Evolutionary conservation across 441 rosid species (phyloP).

Genomic region (Erodium moschatum): DNA sequence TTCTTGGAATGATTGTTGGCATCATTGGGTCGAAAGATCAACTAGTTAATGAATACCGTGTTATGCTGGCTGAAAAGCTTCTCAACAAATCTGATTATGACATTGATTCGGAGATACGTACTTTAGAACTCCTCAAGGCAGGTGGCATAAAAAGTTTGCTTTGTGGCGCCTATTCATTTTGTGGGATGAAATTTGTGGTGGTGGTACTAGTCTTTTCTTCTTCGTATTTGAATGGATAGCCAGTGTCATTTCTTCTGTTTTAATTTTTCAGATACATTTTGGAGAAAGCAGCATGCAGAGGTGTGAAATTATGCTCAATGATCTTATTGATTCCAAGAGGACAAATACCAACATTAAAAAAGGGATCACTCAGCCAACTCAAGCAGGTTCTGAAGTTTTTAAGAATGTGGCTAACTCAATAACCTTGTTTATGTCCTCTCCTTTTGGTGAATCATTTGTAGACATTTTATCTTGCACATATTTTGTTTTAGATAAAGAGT

Average conservation of each 20-base stretch:
- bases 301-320: conserved; percentile 97
- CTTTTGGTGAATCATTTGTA: conserved; percentile 1
- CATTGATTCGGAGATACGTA: conserved; percentile 83
- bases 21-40: conserved; percentile 95
- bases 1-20: conserved; percentile 86
- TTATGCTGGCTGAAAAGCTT: conserved; percentile 95
- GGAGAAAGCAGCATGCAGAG: conserved; percentile 95
- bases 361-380: conserved; percentile 40
- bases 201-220: conserved; percentile 3
- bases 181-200: too few relatives aligned
- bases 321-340: conserved; percentile 92
- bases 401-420: not conserved
- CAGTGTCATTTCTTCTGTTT: conserved; percentile 8
- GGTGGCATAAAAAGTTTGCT: conserved; percentile 17
- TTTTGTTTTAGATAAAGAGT: conserved; percentile 34
- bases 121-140: conserved; percentile 93
- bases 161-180: not conserved
- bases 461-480: conserved; percentile 5
- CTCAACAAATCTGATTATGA: conserved; percentile 90
- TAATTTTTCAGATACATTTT: conserved; percentile 67
- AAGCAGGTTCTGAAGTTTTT: conserved; percentile 32
- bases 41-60: conserved; percentile 84
- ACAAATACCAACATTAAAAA: conserved; percentile 75
- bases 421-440: conserved; percentile 14
- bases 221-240: conserved; percentile 10